Evolutionary conservation across 2,329 filamentous ascomycete species (phyloP).

Genomic region (Cordyceps cicadae): DNA sequence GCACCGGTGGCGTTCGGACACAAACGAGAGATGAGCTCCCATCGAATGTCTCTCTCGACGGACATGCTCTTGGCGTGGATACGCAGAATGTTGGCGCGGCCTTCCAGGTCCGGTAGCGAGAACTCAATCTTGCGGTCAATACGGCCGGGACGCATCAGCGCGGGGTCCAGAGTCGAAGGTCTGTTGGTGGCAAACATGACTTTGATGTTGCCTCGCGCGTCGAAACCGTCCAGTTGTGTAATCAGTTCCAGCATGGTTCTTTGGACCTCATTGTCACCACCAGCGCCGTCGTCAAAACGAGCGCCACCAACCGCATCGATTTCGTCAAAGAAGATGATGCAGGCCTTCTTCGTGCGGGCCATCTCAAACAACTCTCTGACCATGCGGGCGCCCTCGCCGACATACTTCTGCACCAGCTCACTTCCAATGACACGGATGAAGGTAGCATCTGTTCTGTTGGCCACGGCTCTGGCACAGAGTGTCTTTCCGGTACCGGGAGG

Average conservation of each 20-base stretch:
- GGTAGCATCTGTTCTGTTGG: constrained; percentile 94
- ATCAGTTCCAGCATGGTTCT: constrained; percentile 97
- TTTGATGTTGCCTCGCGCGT: constrained; percentile 95
- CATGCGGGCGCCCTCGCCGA: constrained; percentile 96
- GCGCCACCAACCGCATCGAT: constrained; percentile 94
- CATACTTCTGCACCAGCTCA: constrained; percentile 97
- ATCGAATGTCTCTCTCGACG: constrained; percentile 95
- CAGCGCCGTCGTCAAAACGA: constrained; percentile 92
- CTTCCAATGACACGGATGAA: constrained; percentile 98
- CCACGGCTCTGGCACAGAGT: constrained; percentile 91
- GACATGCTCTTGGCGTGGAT: constrained; percentile 99
- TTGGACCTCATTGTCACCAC: constrained; percentile 96
- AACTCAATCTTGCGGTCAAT: constrained; percentile 99
- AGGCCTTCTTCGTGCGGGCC: constrained; percentile 98
- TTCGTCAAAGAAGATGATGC: constrained; percentile 96
- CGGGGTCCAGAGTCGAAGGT: constrained; percentile 91
- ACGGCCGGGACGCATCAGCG: constrained; percentile 91
- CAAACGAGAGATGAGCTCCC: constrained; percentile 94
- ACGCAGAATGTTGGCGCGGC: constrained; percentile 90
- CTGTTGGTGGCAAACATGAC: constrained; percentile 99
- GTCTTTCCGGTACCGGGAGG: constrained; percentile 99
- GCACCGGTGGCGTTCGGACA: constrained; percentile 97
- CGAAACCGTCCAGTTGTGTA: constrained; percentile 93
- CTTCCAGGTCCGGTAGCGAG: constrained; percentile 91
- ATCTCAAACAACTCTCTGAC: constrained; percentile 98